phyloP scores from a whole-genome alignment of 352 stramenopile genomes.

The Pythium insidiosum region DNA sequence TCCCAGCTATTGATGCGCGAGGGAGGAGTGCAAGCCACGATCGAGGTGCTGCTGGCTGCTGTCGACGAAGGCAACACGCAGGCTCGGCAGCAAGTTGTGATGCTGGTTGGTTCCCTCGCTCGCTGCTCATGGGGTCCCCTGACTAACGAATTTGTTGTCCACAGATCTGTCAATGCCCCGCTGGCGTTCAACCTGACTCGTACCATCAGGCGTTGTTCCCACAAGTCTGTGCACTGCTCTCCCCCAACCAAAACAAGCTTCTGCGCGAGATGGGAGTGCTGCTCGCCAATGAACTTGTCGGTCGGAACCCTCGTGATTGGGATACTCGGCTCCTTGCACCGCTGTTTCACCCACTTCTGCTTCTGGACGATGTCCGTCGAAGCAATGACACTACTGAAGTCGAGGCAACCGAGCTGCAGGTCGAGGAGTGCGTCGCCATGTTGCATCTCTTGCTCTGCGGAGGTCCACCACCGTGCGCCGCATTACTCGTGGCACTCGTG shows the following conservation, averaged over 20 bases:
- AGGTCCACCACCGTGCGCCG: conserved; percentile 52
- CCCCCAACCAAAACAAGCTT: conserved; percentile 50
- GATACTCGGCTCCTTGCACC: conserved; percentile 41
- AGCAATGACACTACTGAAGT: not conserved
- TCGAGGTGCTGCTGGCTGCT: conserved; percentile 69
- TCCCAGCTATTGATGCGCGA: conserved; percentile 56
- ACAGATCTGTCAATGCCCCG: conserved; percentile 64
- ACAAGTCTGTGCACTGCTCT: conserved; percentile 50
- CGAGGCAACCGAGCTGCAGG: conserved; percentile 28
- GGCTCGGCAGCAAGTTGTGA: conserved; percentile 74
- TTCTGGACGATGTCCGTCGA: conserved; percentile 29
- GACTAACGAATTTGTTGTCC: not conserved
- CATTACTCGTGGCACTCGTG: conserved; percentile 32
- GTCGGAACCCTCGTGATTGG: conserved; percentile 30
- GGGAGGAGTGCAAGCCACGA: conserved; percentile 67
- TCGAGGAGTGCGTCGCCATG: conserved; percentile 44
- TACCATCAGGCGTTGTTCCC: conserved; percentile 42
- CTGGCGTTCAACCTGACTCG: conserved; percentile 19
- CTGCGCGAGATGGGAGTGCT: conserved; percentile 65
- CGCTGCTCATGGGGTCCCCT: not conserved
- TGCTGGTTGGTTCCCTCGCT: conserved; percentile 24
- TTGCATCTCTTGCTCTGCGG: conserved; percentile 52
- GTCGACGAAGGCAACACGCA: conserved; percentile 84
- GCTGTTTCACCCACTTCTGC: conserved; percentile 54
- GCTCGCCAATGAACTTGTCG: conserved; percentile 44